A percentile compares a stretch with the other conserved stretches of the same genome.
Conservation (phyloP, 2,329 filamentous ascomycete genomes). For the Cyphellophora europaea region DNA sequence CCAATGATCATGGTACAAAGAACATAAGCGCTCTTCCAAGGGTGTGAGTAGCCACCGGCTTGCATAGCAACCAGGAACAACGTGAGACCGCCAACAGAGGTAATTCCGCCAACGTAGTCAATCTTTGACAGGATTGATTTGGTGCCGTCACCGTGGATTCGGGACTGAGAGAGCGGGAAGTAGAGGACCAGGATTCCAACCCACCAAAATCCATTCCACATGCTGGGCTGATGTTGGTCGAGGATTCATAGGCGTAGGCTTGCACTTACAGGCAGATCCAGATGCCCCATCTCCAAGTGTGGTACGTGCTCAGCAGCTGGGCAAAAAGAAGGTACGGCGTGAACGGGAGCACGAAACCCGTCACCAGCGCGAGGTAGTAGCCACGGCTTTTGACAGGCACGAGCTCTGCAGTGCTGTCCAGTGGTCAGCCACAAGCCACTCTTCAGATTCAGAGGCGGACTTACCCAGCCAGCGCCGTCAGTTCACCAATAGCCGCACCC, state of each 20-base stretch:
- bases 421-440: too few relatives aligned
- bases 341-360: constrained; percentile 10
- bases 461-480: constrained; percentile 14
- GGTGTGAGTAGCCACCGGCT: constrained; percentile 13
- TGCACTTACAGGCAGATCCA: constrained; percentile 13
- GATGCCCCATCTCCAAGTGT: constrained; percentile 14
- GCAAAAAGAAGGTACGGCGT: constrained; percentile 12
- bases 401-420: constrained; percentile 11
- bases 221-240: constrained; percentile 2
- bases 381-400: constrained; percentile 13
- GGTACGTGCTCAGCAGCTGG: constrained; percentile 10
- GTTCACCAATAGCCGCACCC: constrained; percentile 11
- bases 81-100: constrained; percentile 10
- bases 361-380: constrained; percentile 9
- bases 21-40: constrained; percentile 12
- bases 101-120: constrained; percentile 10
- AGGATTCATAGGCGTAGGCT: not conserved
- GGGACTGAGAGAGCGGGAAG: constrained; percentile 9
- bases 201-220: constrained; percentile 10
- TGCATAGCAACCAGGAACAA: constrained; percentile 12
- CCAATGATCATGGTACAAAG: constrained; percentile 10
- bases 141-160: constrained; percentile 6
- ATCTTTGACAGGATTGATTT: constrained; percentile 8
- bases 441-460: too few relatives aligned
- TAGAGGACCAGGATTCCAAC: constrained; percentile 8